Percentiles rank a stretch among this genome's conserved stretches.
These are phyloP conservation scores for Zygoascus hellenicus DNA, from an alignment of 1,139 yeast species.

Conservation along the genomic window DNA sequence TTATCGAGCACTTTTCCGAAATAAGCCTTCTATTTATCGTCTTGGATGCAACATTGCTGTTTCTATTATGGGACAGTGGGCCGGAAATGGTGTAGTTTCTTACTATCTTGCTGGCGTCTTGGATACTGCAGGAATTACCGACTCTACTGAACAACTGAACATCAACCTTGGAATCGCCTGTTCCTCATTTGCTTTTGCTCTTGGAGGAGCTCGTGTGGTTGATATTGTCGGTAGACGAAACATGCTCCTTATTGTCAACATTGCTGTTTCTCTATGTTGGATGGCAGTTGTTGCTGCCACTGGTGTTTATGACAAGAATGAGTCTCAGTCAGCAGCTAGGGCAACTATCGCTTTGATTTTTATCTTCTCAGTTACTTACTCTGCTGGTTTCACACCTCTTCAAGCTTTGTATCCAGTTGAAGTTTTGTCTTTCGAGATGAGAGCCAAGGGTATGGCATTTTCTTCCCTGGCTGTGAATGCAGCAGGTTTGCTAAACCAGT, in stretches of 20 bases:
- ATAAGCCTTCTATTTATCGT: constrained; percentile 35
- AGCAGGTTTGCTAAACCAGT: constrained; percentile 39
- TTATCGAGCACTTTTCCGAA: constrained; percentile 34
- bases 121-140: constrained; percentile 18
- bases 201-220: constrained; percentile 18
- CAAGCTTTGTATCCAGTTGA: constrained; percentile 33
- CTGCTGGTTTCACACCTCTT: constrained; percentile 20
- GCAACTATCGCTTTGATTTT: constrained; percentile 21
- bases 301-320: constrained; percentile 25
- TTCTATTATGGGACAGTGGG: constrained; percentile 11
- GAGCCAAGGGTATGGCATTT: constrained; percentile 33
- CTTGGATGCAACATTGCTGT: constrained; percentile 14
- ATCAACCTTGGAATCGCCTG: constrained; percentile 15
- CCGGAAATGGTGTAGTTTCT: constrained; percentile 17
- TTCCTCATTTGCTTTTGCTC: constrained; percentile 12
- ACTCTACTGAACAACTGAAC: constrained; percentile 14
- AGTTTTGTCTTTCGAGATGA: constrained; percentile 35
- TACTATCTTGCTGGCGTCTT: constrained; percentile 18
- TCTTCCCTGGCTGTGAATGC: constrained; percentile 23
- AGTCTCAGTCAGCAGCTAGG: constrained; percentile 15
- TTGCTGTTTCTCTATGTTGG: constrained; percentile 16
- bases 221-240: constrained; percentile 18
- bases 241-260: constrained; percentile 12
- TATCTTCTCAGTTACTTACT: constrained; percentile 18
- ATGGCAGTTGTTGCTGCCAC: constrained; percentile 18